phyloP scores from a whole-genome alignment of 495 filamentous ascomycete species.

The Xanthoparmelia taractica region DNA sequence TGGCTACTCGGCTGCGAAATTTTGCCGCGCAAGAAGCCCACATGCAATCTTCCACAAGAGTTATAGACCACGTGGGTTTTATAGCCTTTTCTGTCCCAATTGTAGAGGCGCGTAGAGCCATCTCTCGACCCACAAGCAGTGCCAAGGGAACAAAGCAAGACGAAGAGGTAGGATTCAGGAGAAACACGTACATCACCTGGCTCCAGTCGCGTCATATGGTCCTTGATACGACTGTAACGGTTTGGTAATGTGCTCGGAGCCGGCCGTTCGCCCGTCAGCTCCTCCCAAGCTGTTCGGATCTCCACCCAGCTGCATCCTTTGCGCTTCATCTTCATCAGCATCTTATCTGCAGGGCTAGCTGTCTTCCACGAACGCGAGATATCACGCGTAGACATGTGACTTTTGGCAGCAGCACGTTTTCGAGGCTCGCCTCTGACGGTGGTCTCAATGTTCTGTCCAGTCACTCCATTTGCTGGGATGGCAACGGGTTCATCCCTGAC shows the following conservation, averaged over 20 bases:
- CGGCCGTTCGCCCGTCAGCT: neutral
- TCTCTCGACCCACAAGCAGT: no score
- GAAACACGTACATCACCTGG: slow-evolving; percentile 7
- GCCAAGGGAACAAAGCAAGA: neutral
- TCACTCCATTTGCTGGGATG: neutral
- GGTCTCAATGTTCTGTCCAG: neutral
- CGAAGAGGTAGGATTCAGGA: neutral
- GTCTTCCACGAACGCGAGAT: slow-evolving; percentile 4
- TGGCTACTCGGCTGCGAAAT: neutral
- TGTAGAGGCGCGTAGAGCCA: no score
- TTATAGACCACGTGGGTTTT: no score
- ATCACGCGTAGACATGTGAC: neutral
- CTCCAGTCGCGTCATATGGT: neutral
- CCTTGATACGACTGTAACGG: slow-evolving; percentile 7
- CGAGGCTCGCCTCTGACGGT: neutral
- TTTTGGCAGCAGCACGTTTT: neutral
- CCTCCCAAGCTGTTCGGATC: slow-evolving; percentile 8
- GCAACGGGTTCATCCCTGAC: neutral
- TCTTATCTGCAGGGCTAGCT: slow-evolving; percentile 4
- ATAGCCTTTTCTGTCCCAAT: no score
- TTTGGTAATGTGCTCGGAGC: neutral
- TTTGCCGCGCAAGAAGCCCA: neutral
- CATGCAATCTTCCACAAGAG: neutral
- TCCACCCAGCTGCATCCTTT: neutral
- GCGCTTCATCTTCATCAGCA: slow-evolving; percentile 2